Percentiles rank a stretch among this genome's conserved stretches.
Conservation (phyloP, 1,139 yeast species). For the Nakaseomyces nivariensis region DNA sequence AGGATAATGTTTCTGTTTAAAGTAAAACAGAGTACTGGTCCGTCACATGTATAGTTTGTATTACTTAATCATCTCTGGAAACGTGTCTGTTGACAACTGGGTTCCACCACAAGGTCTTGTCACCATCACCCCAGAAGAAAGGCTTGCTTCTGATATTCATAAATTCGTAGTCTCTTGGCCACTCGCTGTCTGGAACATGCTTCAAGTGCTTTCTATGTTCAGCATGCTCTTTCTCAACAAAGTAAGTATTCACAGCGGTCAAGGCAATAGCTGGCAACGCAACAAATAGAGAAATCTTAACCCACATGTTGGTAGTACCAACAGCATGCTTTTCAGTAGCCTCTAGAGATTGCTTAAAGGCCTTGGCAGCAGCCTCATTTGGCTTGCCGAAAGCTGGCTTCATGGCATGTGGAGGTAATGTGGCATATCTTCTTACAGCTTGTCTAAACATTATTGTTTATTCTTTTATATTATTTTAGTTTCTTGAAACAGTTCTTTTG, state of each 20-base stretch:
- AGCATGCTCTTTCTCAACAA: conserved; percentile 78
- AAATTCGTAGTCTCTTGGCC: conserved; percentile 86
- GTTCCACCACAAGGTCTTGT: conserved; percentile 96
- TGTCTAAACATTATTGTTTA: conserved; percentile 18
- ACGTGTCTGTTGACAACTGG: conserved; percentile 81
- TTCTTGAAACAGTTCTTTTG: not conserved
- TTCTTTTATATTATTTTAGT: not conserved
- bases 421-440: conserved; percentile 23
- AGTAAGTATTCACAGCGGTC: conserved; percentile 71
- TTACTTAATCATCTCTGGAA: conserved; percentile 17
- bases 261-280: conserved; percentile 74
- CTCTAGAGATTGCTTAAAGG: conserved; percentile 38
- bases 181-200: conserved; percentile 75
- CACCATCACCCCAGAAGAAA: conserved; percentile 98
- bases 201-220: conserved; percentile 76
- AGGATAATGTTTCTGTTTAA: not conserved
- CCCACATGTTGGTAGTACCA: conserved; percentile 72
- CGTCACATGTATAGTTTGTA: too few relatives aligned
- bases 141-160: conserved; percentile 80
- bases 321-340: conserved; percentile 73
- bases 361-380: conserved; percentile 45
- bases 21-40: too few relatives aligned
- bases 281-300: conserved; percentile 65
- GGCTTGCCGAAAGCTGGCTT: conserved; percentile 32
- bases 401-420: conserved; percentile 24